Evolutionary conservation across 257 asterid species (phyloP).

Genomic region (Solanum chiquidenum): DNA sequence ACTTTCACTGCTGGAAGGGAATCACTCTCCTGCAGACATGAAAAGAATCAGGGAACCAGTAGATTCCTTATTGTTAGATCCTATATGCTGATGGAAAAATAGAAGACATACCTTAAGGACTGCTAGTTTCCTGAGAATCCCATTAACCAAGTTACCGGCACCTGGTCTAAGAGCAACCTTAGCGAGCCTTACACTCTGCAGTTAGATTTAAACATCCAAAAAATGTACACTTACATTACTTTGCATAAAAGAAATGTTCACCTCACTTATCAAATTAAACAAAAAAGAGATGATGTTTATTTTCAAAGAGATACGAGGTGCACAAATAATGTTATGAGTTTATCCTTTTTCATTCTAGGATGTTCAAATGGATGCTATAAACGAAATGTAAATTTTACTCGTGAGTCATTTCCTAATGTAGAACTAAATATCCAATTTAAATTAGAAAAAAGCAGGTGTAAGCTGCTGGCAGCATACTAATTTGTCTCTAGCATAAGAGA

Average conservation of each 20-base stretch:
- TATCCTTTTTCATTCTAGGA: not conserved
- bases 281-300: not conserved
- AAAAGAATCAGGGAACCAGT: slow-evolving; percentile 7
- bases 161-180: slow-evolving; percentile 86
- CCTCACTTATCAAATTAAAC: slow-evolving; percentile 1
- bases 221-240: not conserved
- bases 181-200: slow-evolving; percentile 88
- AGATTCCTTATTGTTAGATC: slow-evolving; percentile 5
- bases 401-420: not conserved
- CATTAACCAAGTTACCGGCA: slow-evolving; percentile 93
- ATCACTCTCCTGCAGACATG: slow-evolving; percentile 45
- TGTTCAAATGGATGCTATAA: not conserved
- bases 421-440: not conserved
- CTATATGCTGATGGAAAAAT: not conserved
- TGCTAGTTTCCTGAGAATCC: slow-evolving; percentile 73
- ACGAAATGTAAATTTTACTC: not conserved
- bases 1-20: slow-evolving; percentile 67
- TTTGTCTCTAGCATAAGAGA: not conserved
- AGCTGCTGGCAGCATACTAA: not conserved
- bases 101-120: slow-evolving; percentile 52
- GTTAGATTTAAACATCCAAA: slow-evolving; percentile 2
- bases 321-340: not conserved
- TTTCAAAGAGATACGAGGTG: not conserved
- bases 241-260: slow-evolving; percentile 2
- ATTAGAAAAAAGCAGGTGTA: not conserved